Base-by-base conservation (phyloP, 2,329 filamentous ascomycete genomes). In the Xylariaceae sp. region DNA sequence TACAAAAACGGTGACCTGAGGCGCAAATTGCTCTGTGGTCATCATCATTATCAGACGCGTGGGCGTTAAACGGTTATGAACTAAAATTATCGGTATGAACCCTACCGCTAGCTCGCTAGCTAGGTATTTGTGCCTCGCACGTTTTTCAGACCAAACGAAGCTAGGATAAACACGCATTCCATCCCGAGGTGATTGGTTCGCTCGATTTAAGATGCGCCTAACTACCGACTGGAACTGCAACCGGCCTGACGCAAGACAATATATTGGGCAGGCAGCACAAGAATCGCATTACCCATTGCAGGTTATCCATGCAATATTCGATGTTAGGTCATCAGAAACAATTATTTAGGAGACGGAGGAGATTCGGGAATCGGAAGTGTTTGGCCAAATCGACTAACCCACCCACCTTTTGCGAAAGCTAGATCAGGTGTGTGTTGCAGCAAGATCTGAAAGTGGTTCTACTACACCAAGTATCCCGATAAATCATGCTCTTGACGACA, bases 1-100 rank as follows among this genome's bases (percentile, higher is more conserved):
- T 49, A 42, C 41, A 49, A 50, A 58, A 58, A 55, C 55, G 42
- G 48, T 50, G 35, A 53, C 40, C 37, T 32, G 23, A 9, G 50
- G 18, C 37, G 32, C 32, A 37, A 47, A 47, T 53, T 48, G 33
- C 18, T 32, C 37, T 30, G 21, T 51, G 23, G 50, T 33, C 43
- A 43, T 35, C 41, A 13, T 45, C n/a, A 39, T 18, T 24, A 15
- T 26, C 13, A 18, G 37, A 37, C 47, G 23, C 26, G 32, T 46
- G 41, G 35, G 42, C 39, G 32, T 29, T 39, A 32, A 49, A 49
- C 48, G 40, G 39, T 20, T 30, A 37, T 41, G 49, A 37, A 36
- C 48, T 50, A 57, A 48, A 43, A 41, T 50, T 47, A 56, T 50
- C 41, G 27, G 30, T 39, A 33, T 29, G 45, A 53, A 48, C 41